A percentile compares a stretch with the other conserved stretches of the same genome.
Evolutionary conservation across 257 asterid species (phyloP).

Genomic region (Petunia axillaris): DNA sequence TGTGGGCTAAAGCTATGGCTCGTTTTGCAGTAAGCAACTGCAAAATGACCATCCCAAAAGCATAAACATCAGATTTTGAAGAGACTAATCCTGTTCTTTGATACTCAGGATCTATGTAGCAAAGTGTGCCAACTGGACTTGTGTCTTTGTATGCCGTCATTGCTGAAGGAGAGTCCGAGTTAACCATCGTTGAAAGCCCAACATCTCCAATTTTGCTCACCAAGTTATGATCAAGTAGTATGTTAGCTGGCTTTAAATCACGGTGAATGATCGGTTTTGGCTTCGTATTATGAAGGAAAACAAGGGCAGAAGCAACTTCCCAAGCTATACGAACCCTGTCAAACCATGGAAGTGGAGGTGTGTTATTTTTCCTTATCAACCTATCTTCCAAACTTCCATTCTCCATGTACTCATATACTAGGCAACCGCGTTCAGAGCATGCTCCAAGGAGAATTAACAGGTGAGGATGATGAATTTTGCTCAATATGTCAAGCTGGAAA

Average conservation of each 20-base stretch:
- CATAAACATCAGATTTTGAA: conserved; percentile 77
- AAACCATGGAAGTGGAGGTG: conserved; percentile 77
- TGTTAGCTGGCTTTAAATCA: conserved; percentile 90
- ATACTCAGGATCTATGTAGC: conserved; percentile 93
- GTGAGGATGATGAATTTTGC: conserved; percentile 82
- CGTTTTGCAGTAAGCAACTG: conserved; percentile 80
- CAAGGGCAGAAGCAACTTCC: conserved; percentile 90
- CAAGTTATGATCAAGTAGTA: conserved; percentile 71
- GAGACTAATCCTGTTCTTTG: conserved; percentile 75
- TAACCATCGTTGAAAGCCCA: conserved; percentile 72
- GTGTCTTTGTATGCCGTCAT: conserved; percentile 46
- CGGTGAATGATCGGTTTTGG: conserved; percentile 85
- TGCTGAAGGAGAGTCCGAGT: conserved; percentile 41
- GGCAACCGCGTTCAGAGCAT: conserved; percentile 73
- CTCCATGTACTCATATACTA: conserved; percentile 88
- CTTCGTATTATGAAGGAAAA: conserved; percentile 73
- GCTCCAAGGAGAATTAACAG: conserved; percentile 87
- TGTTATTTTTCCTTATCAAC: conserved; percentile 50
- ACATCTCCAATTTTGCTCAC: conserved; percentile 93
- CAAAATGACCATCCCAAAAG: conserved; percentile 73
- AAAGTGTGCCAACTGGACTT: conserved; percentile 65
- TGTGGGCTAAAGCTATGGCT: conserved; percentile 61
- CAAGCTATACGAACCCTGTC: conserved; percentile 76
- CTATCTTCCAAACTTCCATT: conserved; percentile 86
- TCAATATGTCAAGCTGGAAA: conserved; percentile 74